Base-by-base conservation (phyloP, 2,329 filamentous ascomycete species). In the Ceratocystiopsis brevicomis region DNA sequence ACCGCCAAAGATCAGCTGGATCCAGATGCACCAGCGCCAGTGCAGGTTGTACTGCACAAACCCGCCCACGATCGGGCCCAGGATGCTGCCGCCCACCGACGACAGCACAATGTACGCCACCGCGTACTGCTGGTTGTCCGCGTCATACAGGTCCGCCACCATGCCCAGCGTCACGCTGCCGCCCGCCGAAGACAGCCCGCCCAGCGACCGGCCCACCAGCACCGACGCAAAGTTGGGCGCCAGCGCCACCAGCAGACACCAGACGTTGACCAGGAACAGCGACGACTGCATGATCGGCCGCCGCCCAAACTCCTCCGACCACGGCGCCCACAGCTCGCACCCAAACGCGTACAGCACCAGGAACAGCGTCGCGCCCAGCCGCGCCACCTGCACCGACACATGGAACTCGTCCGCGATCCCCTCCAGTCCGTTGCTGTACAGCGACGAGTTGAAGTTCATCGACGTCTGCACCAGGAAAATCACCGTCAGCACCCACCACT, bases 271-370 rank as follows among this genome's bases (percentile, higher is more conserved):
- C 12, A 90, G 62, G 49, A 81, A 69, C 43, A 90, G 61, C 35
- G 76, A 81, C 19, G 69, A 60, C 64, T 88, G 83, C 18, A 88
- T 66, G 44, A 90, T 71, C 2, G 78, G 78, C 64, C 76, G 81
- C 41, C 84, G 73, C 17, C 84, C 84, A 41, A 88, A 66, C 53
- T 90, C 84, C 57, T 92, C 84, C 39, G 75, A 81, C 81, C 83
- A 90, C 0, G 84, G 84, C 0, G 84, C 84, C 84, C 84, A 90
- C 0, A 88, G 68, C 58, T 90, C 84, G 57, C 84, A 90, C 34
- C 84, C 84, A 56, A 90, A 87, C 35, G 82, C 83, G 57, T 92
- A 90, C 2, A 77, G 59, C 41, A 90, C 69, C 36, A 92, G 61
- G 61, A 88, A 90, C 48, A 86, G 73, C 61, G 81, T 78, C 46